Conservation (phyloP, 2,329 filamentous ascomycete species). For the Alternaria burnsii region DNA sequence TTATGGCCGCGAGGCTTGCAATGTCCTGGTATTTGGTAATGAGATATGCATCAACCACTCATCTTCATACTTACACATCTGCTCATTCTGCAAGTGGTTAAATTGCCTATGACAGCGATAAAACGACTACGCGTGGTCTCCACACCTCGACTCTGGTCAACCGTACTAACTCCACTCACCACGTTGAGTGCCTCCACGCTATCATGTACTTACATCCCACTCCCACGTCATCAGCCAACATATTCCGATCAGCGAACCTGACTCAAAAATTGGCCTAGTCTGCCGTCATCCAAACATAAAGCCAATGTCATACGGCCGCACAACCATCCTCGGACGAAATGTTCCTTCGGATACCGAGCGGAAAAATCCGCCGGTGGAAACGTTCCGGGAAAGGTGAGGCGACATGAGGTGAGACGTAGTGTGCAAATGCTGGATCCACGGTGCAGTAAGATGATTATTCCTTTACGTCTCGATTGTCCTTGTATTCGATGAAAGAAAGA, state of each 20-base stretch:
- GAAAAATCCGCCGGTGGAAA: not conserved
- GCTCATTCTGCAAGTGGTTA: not conserved
- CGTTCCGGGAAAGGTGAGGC: not conserved
- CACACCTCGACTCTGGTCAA: not conserved
- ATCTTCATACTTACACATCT: not conserved
- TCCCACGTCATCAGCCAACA: conserved; percentile 22
- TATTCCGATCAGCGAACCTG: conserved; percentile 21
- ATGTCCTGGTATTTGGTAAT: not conserved
- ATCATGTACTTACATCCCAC: not conserved
- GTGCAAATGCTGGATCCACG: not conserved
- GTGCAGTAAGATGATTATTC: not conserved
- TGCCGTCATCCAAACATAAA: not conserved
- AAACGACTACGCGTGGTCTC: not conserved
- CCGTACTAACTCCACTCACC: not conserved
- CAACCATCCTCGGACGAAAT: not conserved
- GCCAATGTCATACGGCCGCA: not conserved
- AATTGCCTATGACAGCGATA: not conserved
- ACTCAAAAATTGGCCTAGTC: not conserved
- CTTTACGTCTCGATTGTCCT: not conserved
- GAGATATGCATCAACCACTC: not conserved
- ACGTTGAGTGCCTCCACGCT: not conserved
- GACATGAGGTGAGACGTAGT: not conserved
- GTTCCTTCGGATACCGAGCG: not conserved
- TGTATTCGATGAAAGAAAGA: not conserved
- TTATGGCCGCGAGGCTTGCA: not conserved